Evolutionary conservation across 495 filamentous ascomycete species (phyloP), one percentile per base, ranked within the genome.

Genomic region (Neurospora discreta): DNA sequence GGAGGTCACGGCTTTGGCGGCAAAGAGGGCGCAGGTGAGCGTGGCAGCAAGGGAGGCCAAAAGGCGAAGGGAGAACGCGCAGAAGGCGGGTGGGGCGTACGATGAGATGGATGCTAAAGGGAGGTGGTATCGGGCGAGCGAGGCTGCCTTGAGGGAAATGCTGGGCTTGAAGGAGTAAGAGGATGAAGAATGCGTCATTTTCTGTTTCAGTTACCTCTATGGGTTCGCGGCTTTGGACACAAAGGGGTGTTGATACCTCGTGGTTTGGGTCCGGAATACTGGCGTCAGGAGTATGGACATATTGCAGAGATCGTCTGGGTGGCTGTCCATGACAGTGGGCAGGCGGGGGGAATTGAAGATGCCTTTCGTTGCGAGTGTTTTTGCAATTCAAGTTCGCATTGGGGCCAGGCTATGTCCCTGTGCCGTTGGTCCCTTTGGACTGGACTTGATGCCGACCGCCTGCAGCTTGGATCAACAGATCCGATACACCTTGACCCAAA

Each of bases 101-200:
- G 92, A 95, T 79, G 92, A 95, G 70, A 79, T 96, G 30, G 93
- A 96, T 77, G 90, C 93, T 80, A 87, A 88, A 80, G 94, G 92
- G 18, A 82, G 92, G 76, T 97, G 94, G 94, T 90, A 91, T 77
- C 87, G 88, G 73, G 89, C 90, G 39, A 87, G 89, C 2, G 92
- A 94, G 79, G 81, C 83, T 16, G 88, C 85, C 3, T 81, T 97
- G 79, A 89, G 87, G 75, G 86, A 86, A 68, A 83, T 96, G 78
- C 82, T 95, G 71, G 89, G 52, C 52, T 65, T 18, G 26, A 65
- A 65, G 15, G 52, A 65, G 52, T 65, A 33, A 58, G 44, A 7
- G 13, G 15, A 65, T 36, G 52, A 65, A 33, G 26, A 26, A 60
- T 13, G 11, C 20, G 23, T 58, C 3, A 18, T 33, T 13, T 65